Percentiles rank a stretch among this genome's conserved stretches.
These are phyloP conservation scores for Fusarium anguioides DNA, from an alignment of 2,329 filamentous ascomycete genomes.

Conservation along the genomic window DNA sequence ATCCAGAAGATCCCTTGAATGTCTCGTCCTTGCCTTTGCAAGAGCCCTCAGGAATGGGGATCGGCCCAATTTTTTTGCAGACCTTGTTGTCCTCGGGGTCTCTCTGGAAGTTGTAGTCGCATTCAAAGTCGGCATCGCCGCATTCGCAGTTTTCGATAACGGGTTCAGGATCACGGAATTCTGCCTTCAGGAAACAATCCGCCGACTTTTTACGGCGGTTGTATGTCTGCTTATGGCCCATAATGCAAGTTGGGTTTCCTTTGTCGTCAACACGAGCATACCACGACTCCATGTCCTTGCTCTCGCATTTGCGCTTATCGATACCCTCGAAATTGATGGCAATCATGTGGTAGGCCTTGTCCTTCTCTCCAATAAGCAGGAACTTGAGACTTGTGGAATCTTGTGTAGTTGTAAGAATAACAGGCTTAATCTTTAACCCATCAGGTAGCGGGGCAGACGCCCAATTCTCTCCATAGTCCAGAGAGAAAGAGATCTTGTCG, in stretches of 20 bases:
- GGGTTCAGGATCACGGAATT: conserved; percentile 82
- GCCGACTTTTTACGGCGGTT: conserved; percentile 85
- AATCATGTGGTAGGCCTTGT: conserved; percentile 71
- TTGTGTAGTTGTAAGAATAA: conserved; percentile 84
- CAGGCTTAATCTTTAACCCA: conserved; percentile 74
- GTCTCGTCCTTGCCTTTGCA: conserved; percentile 77
- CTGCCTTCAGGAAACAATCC: conserved; percentile 87
- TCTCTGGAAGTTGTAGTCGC: conserved; percentile 89
- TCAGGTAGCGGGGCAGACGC: conserved; percentile 74
- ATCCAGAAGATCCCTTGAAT: conserved; percentile 89
- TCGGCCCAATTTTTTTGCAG: conserved; percentile 72
- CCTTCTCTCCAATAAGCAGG: conserved; percentile 74
- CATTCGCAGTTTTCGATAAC: conserved; percentile 83
- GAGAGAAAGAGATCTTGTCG: conserved; percentile 75
- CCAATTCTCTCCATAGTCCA: conserved; percentile 92
- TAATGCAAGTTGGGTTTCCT: conserved; percentile 85
- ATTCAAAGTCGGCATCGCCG: conserved; percentile 88
- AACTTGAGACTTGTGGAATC: conserved; percentile 96
- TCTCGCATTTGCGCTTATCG: conserved; percentile 81
- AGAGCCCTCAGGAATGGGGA: conserved; percentile 75
- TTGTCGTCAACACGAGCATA: conserved; percentile 83
- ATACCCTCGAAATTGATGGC: conserved; percentile 86
- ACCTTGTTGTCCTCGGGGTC: conserved; percentile 71
- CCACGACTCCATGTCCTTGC: conserved; percentile 88
- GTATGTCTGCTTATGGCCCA: conserved; percentile 95